A percentile compares a stretch with the other conserved stretches of the same genome.
Conservation (phyloP, 2,329 filamentous ascomycete genomes). For the Pseudocercospora ulei region DNA sequence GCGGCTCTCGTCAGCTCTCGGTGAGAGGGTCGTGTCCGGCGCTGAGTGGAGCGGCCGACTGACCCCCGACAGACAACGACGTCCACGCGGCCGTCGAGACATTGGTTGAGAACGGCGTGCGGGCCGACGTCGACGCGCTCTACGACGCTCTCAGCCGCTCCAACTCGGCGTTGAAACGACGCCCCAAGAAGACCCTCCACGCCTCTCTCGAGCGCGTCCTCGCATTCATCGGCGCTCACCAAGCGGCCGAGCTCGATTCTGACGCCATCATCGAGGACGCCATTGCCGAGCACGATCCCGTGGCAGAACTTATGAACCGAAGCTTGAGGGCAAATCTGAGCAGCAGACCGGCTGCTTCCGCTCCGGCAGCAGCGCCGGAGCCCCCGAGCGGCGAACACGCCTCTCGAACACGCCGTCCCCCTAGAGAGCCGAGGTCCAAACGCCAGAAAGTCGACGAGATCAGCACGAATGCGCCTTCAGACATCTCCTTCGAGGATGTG, state of each 20-base stretch:
- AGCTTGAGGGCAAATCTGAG: slow-evolving; percentile 35
- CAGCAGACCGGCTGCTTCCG: not conserved
- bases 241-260: slow-evolving; percentile 48
- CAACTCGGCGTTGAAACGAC: slow-evolving; percentile 75
- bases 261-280: slow-evolving; percentile 43
- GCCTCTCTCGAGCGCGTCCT: slow-evolving; percentile 77
- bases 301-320: slow-evolving; percentile 52
- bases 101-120: slow-evolving; percentile 26
- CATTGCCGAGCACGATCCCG: slow-evolving; percentile 24
- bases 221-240: slow-evolving; percentile 58
- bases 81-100: slow-evolving; percentile 46
- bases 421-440: slow-evolving; percentile 59
- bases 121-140: slow-evolving; percentile 37
- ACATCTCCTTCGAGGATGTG: slow-evolving; percentile 59
- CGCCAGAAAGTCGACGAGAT: slow-evolving; percentile 48
- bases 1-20: slow-evolving; percentile 18
- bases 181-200: slow-evolving; percentile 71
- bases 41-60: not conserved
- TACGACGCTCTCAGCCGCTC: slow-evolving; percentile 75
- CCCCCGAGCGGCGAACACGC: slow-evolving; percentile 27
- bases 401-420: slow-evolving; percentile 47
- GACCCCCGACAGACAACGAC: slow-evolving; percentile 36
- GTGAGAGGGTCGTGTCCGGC: not conserved
- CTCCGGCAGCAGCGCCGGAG: slow-evolving; percentile 7
- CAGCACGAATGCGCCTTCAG: slow-evolving; percentile 51